Percentiles rank a stretch among this genome's conserved stretches.
These are phyloP conservation scores for Aurinia saxatilis DNA, from an alignment of 345 rosid species.

Conservation along the genomic window DNA sequence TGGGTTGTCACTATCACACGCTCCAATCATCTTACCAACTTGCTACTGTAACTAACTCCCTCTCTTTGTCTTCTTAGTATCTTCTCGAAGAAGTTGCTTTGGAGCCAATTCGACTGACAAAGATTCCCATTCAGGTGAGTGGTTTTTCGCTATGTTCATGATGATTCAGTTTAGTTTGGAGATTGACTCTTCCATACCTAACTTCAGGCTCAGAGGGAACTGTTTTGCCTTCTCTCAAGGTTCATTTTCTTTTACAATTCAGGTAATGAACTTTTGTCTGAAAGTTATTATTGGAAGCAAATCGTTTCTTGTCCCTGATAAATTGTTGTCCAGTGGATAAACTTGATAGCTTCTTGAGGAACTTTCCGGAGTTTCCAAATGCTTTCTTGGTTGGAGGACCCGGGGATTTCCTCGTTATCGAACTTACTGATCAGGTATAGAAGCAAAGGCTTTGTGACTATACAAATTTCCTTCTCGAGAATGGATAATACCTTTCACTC, in stretches of 20 bases:
- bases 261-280: slow-evolving; percentile 37
- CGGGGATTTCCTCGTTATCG: slow-evolving; percentile 83
- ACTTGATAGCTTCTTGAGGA: slow-evolving; percentile 64
- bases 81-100: slow-evolving; percentile 88
- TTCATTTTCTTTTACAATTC: slow-evolving; percentile 85
- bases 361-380: slow-evolving; percentile 69
- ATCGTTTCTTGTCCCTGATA: slow-evolving; percentile 4
- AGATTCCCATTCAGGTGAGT: slow-evolving; percentile 78
- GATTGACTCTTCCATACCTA: background rate
- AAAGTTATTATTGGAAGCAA: background rate
- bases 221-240: slow-evolving; percentile 75
- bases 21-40: background rate
- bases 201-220: slow-evolving; percentile 80
- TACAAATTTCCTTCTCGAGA: background rate
- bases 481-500: background rate
- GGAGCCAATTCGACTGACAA: slow-evolving; percentile 50
- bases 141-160: background rate
- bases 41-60: slow-evolving; percentile 4
- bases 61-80: slow-evolving; percentile 41
- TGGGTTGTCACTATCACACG: background rate
- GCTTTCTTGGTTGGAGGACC: slow-evolving; percentile 88
- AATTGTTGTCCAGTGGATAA: slow-evolving; percentile 58
- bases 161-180: background rate
- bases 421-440: slow-evolving; percentile 87
- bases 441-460: background rate